Evolutionary conservation across 1,284 basidiomycete species (phyloP), one percentile per base, ranked within the genome.

Genomic region (Moesziomyces sp.): DNA sequence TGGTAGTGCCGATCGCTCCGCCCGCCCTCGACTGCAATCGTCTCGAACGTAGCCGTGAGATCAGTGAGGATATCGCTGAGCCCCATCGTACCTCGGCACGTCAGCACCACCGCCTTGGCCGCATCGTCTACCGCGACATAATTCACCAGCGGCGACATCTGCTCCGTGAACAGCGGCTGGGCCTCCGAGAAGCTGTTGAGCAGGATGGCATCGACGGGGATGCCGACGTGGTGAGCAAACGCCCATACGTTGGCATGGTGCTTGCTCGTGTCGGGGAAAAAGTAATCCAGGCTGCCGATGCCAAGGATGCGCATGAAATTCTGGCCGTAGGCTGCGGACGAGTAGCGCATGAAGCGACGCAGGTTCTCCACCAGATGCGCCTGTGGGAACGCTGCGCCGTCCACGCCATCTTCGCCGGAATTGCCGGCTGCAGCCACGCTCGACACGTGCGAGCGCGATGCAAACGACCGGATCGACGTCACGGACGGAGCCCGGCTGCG

Each of bases 11-110:
- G 85, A 13, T 81, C 59, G 0, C 84, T 81, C 46, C 85, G 80
- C 4, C 81, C 86, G 24, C 85, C 84, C 3, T 85, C 84, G 8
- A 87, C 79, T 1, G 67, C 54, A 47, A 87, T 85, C 3, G 81
- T 72, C 65, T 85, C 83, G 70, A 87, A 87, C 35, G 84, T 84
- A 79, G 86, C 87, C 0, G 86, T 87, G 4, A 88, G 82, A 66
- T 88, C 87, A 44, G 87, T 85, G n/a, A 88, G 84, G 16, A 88
- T 84, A 70, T 88, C 87, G 13, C 85, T 86, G 0, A 88, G 79
- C 21, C 74, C 84, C 38, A 88, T 82, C 2, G 87, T 87, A 6
- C 87, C 87, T 11, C 87, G 84, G 64, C 87, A 88, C 14, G 86
- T 86, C 73, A 87, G 72, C 16, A 87, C 85, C 34, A 87, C 82